Evolutionary conservation across 2,329 filamentous ascomycete species (phyloP).

Genomic region (Didymella pomorum): DNA sequence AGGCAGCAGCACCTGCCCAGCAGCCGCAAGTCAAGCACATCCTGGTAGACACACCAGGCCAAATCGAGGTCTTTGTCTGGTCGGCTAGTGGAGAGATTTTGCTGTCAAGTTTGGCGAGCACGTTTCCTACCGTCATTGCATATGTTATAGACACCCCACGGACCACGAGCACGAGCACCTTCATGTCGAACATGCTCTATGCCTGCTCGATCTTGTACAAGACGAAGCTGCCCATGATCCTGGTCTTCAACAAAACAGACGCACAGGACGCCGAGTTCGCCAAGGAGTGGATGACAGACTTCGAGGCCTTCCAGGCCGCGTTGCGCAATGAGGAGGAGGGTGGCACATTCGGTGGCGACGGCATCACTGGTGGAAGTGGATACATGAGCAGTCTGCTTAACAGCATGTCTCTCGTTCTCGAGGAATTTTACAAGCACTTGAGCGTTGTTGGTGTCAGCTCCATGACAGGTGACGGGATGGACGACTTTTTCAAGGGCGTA

Average conservation of each 20-base stretch:
- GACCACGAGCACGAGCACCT: constrained; percentile 90
- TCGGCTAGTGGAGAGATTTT: constrained; percentile 94
- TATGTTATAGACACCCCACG: constrained; percentile 98
- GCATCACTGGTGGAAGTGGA: constrained; percentile 75
- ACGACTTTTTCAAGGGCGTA: constrained; percentile 93
- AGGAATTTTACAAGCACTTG: constrained; percentile 95
- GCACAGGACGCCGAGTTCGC: constrained; percentile 90
- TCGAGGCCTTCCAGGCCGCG: constrained; percentile 91
- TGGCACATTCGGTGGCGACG: constrained; percentile 79
- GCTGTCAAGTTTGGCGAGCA: constrained; percentile 88
- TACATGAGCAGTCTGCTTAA: constrained; percentile 97
- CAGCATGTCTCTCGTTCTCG: constrained; percentile 96
- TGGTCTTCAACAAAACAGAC: constrained; percentile 99
- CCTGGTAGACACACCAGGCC: constrained; percentile 92
- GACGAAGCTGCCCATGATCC: constrained; percentile 96
- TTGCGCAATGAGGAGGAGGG: constrained; percentile 80
- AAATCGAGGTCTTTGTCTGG: constrained; percentile 99
- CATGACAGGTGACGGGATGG: constrained; percentile 88
- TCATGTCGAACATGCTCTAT: constrained; percentile 99
- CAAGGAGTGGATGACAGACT: constrained; percentile 99
- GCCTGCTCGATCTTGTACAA: constrained; percentile 99
- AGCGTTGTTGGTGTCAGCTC: constrained; percentile 93
- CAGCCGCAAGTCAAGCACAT: constrained; percentile 76
- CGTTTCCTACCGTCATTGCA: constrained; percentile 95
- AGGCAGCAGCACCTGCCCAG: constrained; percentile 50